These are phyloP conservation scores for Diutina rugosa DNA, from an alignment of 1,139 yeast species.

Conservation along the genomic window DNA sequence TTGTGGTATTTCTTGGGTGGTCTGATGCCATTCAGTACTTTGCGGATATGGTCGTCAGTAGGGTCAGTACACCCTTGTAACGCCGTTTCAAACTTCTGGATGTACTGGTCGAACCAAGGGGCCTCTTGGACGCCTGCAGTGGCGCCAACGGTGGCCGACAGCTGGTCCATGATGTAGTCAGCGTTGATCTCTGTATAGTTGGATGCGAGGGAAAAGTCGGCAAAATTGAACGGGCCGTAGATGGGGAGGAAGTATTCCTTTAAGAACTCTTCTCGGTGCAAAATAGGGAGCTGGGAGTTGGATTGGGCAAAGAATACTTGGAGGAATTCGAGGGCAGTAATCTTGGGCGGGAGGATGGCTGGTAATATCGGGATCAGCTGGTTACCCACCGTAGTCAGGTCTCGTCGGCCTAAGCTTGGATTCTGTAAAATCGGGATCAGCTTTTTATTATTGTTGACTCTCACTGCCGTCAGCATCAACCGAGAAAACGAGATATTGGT, in stretches of 20 bases:
- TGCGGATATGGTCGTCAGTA: slow-evolving; percentile 1
- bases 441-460: slow-evolving; percentile 4
- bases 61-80: neutral
- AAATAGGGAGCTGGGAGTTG: slow-evolving; percentile 67
- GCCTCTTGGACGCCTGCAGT: slow-evolving; percentile 8
- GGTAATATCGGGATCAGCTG: slow-evolving; percentile 15
- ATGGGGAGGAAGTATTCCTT: slow-evolving; percentile 58
- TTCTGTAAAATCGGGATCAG: neutral
- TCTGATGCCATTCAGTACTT: neutral
- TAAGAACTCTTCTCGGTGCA: slow-evolving; percentile 71
- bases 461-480: slow-evolving; percentile 43
- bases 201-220: slow-evolving; percentile 38
- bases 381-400: slow-evolving; percentile 3
- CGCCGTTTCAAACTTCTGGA: slow-evolving; percentile 14
- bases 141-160: slow-evolving; percentile 3
- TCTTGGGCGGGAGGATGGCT: slow-evolving; percentile 56
- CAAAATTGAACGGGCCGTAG: slow-evolving; percentile 52
- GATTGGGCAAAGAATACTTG: slow-evolving; percentile 64
- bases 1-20: slow-evolving; percentile 34
- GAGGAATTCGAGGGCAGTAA: slow-evolving; percentile 56
- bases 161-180: slow-evolving; percentile 5
- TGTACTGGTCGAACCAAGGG: slow-evolving; percentile 35
- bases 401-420: neutral
- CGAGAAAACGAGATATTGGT: slow-evolving; percentile 48
- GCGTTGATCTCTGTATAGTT: slow-evolving; percentile 39